A percentile compares a stretch with the other conserved stretches of the same genome.
Conservation (phyloP, 352 stramenopile species). For the Phytophthora brassicae region DNA sequence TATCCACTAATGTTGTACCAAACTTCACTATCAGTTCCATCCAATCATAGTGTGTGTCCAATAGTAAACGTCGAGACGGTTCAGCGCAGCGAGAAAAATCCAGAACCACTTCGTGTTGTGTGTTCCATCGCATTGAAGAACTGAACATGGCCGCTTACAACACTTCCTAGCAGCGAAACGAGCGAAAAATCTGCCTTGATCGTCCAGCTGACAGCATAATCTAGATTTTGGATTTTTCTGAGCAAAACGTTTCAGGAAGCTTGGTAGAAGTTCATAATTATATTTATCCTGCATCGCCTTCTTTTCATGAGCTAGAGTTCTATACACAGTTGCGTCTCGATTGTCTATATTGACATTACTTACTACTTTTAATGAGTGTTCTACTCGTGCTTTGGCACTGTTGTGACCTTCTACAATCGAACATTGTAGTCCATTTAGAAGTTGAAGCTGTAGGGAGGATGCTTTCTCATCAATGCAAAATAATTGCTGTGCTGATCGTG, state of each 20-base stretch:
- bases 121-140: neutral
- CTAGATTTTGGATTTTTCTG: neutral
- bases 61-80: too few species aligned
- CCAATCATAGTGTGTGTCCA: too few species aligned
- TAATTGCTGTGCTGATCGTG: too few species aligned
- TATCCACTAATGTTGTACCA: too few species aligned
- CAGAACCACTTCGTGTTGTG: too few species aligned
- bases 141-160: neutral
- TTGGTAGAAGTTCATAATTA: neutral
- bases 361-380: neutral
- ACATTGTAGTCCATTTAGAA: neutral
- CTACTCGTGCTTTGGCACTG: neutral
- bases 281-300: neutral
- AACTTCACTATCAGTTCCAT: too few species aligned
- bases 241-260: neutral
- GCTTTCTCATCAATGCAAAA: neutral
- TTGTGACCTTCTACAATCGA: neutral
- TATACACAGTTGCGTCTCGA: neutral
- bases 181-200: neutral
- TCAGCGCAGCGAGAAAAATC: too few species aligned
- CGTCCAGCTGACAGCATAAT: neutral
- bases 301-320: neutral
- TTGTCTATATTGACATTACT: neutral
- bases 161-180: neutral
- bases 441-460: neutral